phyloP scores from a whole-genome alignment of 1,284 basidiomycete genomes.

The Apiotrichum akiyoshidainum region DNA sequence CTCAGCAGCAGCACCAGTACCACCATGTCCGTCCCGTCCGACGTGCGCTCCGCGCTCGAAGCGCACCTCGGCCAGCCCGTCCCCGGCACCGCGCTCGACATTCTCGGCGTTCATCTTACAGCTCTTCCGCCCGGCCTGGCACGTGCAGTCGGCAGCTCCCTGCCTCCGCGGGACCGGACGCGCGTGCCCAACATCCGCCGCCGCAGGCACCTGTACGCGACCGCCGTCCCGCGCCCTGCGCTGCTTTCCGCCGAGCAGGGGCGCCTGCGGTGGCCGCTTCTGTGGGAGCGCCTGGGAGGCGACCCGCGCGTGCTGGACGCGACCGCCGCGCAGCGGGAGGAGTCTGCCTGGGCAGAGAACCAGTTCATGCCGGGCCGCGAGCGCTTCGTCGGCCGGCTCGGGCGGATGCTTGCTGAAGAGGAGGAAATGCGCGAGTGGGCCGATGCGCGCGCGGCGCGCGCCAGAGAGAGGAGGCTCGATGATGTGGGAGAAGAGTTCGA shows the following conservation, averaged over 20 bases:
- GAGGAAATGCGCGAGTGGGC: slow-evolving; percentile 47
- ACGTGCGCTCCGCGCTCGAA: slow-evolving; percentile 1
- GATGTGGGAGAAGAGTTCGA: slow-evolving; percentile 45
- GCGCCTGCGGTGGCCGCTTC: slow-evolving; percentile 43
- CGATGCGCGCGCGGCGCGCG: slow-evolving; percentile 32
- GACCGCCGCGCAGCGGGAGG: slow-evolving; percentile 26
- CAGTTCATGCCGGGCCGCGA: slow-evolving; percentile 29
- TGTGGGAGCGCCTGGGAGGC: slow-evolving; percentile 49
- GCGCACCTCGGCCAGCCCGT: slow-evolving; percentile 1
- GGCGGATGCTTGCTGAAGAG: slow-evolving; percentile 39
- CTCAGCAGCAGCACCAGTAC: not conserved
- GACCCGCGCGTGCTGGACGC: slow-evolving; percentile 17
- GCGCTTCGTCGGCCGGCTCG: slow-evolving; percentile 45
- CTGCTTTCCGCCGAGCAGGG: slow-evolving; percentile 29
- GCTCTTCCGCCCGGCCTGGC: slow-evolving; percentile 5
- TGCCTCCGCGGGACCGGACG: slow-evolving; percentile 34
- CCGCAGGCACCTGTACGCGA: not conserved
- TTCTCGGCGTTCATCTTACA: slow-evolving; percentile 4
- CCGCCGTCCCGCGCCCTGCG: slow-evolving; percentile 6
- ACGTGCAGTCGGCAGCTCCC: slow-evolving; percentile 2
- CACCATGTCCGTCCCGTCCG: not conserved
- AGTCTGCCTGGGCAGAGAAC: slow-evolving; percentile 33
- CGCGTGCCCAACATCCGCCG: slow-evolving; percentile 29
- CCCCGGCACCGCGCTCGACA: not conserved
- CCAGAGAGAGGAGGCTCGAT: slow-evolving; percentile 34